phyloP scores from a whole-genome alignment of 176 grass and related monocot species.

The Stipa capillata region DNA sequence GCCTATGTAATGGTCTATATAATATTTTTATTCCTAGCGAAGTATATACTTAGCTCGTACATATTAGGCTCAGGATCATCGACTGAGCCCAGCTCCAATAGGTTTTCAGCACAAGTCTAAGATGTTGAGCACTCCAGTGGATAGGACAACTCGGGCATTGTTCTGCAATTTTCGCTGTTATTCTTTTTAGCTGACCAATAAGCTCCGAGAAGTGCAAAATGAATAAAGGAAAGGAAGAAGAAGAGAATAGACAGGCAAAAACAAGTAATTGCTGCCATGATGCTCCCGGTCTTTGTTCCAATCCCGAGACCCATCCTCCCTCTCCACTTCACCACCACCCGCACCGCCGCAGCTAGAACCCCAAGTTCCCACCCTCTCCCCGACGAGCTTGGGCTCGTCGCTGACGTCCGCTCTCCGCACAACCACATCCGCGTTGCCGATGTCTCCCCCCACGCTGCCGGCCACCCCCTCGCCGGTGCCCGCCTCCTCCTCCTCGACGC shows the following conservation, averaged over 20 bases:
- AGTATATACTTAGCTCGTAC: no score
- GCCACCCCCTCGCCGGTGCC: slow-evolving; percentile 70
- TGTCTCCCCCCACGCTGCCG: slow-evolving; percentile 50
- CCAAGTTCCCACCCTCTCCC: neutral
- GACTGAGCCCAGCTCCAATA: no score
- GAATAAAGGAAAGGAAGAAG: no score
- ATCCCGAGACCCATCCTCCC: neutral
- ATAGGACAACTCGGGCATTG: no score
- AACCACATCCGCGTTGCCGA: slow-evolving; percentile 81
- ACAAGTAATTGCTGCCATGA: neutral
- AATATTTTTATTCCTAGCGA: no score
- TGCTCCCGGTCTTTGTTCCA: neutral
- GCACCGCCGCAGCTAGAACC: neutral
- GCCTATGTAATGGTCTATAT: no score
- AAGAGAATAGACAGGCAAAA: neutral
- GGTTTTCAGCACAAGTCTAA: no score
- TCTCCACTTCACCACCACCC: neutral
- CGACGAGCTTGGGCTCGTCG: slow-evolving; percentile 52
- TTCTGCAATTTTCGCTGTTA: no score
- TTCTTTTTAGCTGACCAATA: no score
- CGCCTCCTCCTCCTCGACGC: slow-evolving; percentile 84
- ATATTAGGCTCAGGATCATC: no score
- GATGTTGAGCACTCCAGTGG: no score
- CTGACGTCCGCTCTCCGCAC: slow-evolving; percentile 46
- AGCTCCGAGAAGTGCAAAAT: no score